Evolutionary conservation across 345 rosid species (phyloP).

Genomic region (Populus simonii): DNA sequence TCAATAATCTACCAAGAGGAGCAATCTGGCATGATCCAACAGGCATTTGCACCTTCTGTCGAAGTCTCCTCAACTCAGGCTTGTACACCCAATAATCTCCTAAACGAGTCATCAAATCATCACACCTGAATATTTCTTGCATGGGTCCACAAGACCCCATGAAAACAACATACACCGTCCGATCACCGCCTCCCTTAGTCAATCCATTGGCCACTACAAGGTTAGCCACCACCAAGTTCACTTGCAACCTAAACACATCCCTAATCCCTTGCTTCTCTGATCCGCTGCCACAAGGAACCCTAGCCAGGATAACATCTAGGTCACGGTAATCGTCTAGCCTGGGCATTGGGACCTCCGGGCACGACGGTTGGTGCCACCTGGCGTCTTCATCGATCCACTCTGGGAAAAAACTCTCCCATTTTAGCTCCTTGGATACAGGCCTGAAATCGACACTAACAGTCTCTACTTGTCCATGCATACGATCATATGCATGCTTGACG

Average conservation of each 20-base stretch:
- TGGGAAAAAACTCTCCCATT: constrained; percentile 66
- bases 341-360: constrained; percentile 80
- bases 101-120: constrained; percentile 52
- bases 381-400: constrained; percentile 67
- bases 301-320: constrained; percentile 63
- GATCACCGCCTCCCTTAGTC: constrained; percentile 11
- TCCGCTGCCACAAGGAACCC: constrained; percentile 51
- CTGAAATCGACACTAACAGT: constrained; percentile 40
- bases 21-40: constrained; percentile 81
- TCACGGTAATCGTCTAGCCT: constrained; percentile 34
- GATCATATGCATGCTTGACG: constrained; percentile 10
- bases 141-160: constrained; percentile 72
- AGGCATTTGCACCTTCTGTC: constrained; percentile 71
- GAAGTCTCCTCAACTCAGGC: constrained; percentile 49
- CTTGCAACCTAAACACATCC: constrained; percentile 70
- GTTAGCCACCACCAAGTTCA: constrained; percentile 72
- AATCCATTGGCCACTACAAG: constrained; percentile 51
- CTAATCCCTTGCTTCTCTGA: constrained; percentile 40
- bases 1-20: constrained; percentile 31
- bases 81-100: constrained; percentile 69
- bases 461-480: constrained; percentile 13
- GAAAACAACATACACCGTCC: constrained; percentile 50
- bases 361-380: constrained; percentile 26
- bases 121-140: constrained; percentile 75
- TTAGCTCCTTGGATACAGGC: constrained; percentile 25